Evolutionary conservation across 2,329 filamentous ascomycete genomes (phyloP).

Genomic region (Keithomyces neogunnii): DNA sequence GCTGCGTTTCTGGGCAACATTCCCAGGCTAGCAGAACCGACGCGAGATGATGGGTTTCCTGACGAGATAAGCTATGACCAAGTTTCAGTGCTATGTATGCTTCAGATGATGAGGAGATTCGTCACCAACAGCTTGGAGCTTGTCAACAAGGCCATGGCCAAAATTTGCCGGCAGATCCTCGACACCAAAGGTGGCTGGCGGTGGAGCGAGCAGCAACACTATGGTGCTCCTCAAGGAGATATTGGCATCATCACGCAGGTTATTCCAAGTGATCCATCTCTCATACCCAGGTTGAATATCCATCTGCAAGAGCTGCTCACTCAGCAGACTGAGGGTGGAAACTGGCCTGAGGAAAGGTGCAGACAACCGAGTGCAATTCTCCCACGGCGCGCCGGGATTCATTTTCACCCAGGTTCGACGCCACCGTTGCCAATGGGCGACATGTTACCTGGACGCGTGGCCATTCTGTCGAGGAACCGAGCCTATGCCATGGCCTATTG

Average conservation of each 20-base stretch:
- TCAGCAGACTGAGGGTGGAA: constrained; percentile 52
- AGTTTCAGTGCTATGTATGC: constrained; percentile 59
- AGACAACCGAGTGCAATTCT: constrained; percentile 46
- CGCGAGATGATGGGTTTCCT: constrained; percentile 19
- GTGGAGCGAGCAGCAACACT: constrained; percentile 54
- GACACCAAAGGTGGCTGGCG: constrained; percentile 43
- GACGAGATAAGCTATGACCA: constrained; percentile 61
- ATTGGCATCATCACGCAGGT: constrained; percentile 66
- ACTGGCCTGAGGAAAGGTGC: constrained; percentile 47
- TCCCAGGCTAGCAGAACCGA: constrained; percentile 19
- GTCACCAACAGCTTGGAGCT: constrained; percentile 40
- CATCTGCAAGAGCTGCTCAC: constrained; percentile 47
- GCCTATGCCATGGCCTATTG: constrained; percentile 56
- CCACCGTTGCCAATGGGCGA: constrained; percentile 40
- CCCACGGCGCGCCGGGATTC: constrained; percentile 58
- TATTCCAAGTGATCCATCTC: constrained; percentile 46
- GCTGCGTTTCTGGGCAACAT: constrained; percentile 32
- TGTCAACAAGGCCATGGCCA: constrained; percentile 44
- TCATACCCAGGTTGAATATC: constrained; percentile 43
- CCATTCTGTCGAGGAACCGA: constrained; percentile 54
- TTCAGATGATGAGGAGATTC: constrained; percentile 52
- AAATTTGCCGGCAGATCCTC: constrained; percentile 53
- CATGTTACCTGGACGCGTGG: constrained; percentile 48
- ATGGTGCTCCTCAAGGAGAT: constrained; percentile 59
- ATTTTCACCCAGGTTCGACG: constrained; percentile 48